Evolutionary conservation across 768 basidiomycete species (phyloP), one percentile per base, ranked within the genome.

Genomic region (Pleurotus citrinopileatus): DNA sequence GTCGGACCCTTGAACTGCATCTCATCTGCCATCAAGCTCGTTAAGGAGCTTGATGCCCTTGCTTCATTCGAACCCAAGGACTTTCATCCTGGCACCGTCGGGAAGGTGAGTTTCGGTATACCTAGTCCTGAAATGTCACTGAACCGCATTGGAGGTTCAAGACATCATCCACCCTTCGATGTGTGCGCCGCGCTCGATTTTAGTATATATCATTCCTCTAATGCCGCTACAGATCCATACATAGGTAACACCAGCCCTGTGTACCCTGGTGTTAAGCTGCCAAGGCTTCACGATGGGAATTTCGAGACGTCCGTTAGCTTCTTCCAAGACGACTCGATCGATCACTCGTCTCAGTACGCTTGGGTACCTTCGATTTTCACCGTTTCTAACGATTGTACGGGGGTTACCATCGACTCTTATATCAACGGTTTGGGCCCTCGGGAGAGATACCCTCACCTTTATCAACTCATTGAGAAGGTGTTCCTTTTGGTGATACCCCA

Each of bases 401-500:
- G 52, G 15, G 56, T 57, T 17, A 51, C 27, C 8, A 61, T 61
- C 36, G 27, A 57, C 7, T 54, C 55, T 3, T 61, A 61, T 52
- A 61, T 61, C 34, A 61, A 61, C 44, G 59, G 59, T 6, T 28
- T 59, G n/a, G 60, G 60, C 1, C 53, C 60, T 8, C 47, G 60
- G 10, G 60, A 57, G 19, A 12, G 51, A 12, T 54, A 28, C 34
- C 54, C 54, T 2, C 34, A 19, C 25, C 53, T 60, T 3, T 60
- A 56, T 40, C 36, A 51, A 13, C 42, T 60, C 19, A 53, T 60
- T 13, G 59, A 60, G 20, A 56, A 59, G 22, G 52, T 54, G n/a
- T 60, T 60, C 28, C 34, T 60, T 10, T 26, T 55, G 34, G 50
- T 37, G 6, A 17, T 60, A 8, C 59, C 59, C 3, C 57, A 59